Evolutionary conservation across 192 early-diverging fungal genomes (phyloP).

Genomic region (Coemansia aciculifera): DNA sequence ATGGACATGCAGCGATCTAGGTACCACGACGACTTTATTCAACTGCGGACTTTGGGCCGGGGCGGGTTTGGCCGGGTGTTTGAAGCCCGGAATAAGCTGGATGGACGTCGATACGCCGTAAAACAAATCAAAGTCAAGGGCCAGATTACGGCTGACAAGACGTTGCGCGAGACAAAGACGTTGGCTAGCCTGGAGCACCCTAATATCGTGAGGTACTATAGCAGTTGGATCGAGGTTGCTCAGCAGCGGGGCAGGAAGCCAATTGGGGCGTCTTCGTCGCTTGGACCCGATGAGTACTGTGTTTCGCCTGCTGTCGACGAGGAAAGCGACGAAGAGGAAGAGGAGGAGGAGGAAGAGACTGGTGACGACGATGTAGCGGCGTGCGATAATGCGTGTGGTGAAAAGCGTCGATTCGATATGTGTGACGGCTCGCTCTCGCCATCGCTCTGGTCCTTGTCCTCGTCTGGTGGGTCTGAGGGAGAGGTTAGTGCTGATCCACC

Average conservation of each 20-base stretch:
- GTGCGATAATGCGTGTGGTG: not conserved
- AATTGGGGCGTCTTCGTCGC: not conserved
- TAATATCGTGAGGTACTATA: slow-evolving; percentile 93
- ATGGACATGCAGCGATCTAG: slow-evolving; percentile 56
- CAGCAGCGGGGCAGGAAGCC: slow-evolving; percentile 22
- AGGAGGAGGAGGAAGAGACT: not conserved
- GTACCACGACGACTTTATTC: slow-evolving; percentile 82
- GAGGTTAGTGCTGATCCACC: not conserved
- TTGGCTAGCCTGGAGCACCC: slow-evolving; percentile 81
- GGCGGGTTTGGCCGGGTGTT: slow-evolving; percentile 93
- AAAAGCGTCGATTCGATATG: not conserved
- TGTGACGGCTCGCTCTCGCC: not conserved
- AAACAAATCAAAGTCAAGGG: slow-evolving; percentile 78
- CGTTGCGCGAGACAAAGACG: slow-evolving; percentile 88
- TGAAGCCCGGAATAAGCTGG: slow-evolving; percentile 82
- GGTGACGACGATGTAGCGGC: not conserved
- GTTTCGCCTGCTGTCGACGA: slow-evolving; percentile 9
- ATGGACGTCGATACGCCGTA: slow-evolving; percentile 88
- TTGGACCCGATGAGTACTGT: not conserved
- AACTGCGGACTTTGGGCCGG: slow-evolving; percentile 76
- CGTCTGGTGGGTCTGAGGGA: not conserved
- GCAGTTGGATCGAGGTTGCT: slow-evolving; percentile 85
- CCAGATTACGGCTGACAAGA: slow-evolving; percentile 64
- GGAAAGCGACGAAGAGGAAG: not conserved
- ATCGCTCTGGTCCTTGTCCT: not conserved